A percentile compares a stretch with the other conserved stretches of the same genome.
Conservation (phyloP, 78 protist genomes). For the Emiliania huxleyi region DNA sequence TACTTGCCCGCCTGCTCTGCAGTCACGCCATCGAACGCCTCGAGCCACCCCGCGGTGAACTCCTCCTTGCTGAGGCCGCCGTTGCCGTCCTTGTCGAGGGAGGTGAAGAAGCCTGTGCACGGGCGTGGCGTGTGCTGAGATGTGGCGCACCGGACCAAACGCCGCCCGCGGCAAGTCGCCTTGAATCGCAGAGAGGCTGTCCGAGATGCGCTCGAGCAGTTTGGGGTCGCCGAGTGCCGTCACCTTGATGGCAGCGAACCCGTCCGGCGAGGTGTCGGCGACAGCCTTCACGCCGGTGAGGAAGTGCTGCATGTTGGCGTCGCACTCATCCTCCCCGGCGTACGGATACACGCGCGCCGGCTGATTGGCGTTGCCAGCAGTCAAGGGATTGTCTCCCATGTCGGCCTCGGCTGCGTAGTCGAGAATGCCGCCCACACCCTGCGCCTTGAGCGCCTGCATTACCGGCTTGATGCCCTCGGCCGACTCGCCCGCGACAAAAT, state of each 20-base stretch:
- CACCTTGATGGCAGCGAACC: constrained; percentile 24
- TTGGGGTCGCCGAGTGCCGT: constrained; percentile 24
- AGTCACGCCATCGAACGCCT: background rate
- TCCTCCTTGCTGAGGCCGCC: background rate
- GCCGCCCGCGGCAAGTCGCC: background rate
- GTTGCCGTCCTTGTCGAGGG: background rate
- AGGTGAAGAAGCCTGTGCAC: background rate
- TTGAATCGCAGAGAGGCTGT: background rate
- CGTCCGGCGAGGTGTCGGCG: background rate
- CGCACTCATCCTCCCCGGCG: background rate
- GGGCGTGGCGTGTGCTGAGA: too few species aligned
- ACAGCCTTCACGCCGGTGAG: background rate
- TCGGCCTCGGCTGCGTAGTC: constrained; percentile 31
- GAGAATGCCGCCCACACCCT: constrained; percentile 6
- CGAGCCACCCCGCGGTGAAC: background rate
- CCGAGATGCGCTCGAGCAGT: constrained; percentile 6
- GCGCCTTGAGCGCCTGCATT: background rate
- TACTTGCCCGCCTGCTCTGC: background rate
- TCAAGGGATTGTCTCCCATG: background rate
- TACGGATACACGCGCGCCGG: constrained; percentile 29
- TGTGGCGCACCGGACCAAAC: background rate
- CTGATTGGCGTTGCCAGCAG: background rate
- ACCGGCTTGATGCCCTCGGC: background rate
- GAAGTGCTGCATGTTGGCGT: background rate
- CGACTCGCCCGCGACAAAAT: constrained; percentile 10